Evolutionary conservation across 331 rosid genomes (phyloP).

Genomic region (Ulmus americana): DNA sequence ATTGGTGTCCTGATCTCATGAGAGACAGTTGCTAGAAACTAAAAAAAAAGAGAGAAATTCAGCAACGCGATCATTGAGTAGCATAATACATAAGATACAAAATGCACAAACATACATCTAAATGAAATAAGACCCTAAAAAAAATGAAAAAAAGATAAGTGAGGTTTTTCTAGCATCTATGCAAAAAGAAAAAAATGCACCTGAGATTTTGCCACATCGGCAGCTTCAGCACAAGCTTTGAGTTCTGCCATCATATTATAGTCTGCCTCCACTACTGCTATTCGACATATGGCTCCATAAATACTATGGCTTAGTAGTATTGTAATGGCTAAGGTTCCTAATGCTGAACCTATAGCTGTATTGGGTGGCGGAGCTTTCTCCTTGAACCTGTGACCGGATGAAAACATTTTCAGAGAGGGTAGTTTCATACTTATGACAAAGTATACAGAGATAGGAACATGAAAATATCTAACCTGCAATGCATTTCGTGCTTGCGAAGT

Average conservation of each 20-base stretch:
- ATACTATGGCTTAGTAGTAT: constrained; percentile 75
- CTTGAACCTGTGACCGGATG: constrained; percentile 57
- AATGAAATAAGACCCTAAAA: constrained; percentile 5
- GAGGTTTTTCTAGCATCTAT: not conserved
- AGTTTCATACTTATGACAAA: constrained; percentile 12
- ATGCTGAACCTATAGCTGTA: constrained; percentile 61
- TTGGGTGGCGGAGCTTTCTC: constrained; percentile 67
- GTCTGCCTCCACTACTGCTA: constrained; percentile 81
- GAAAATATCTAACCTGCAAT: constrained; percentile 69
- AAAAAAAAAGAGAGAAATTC: constrained; percentile 31
- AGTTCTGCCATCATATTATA: constrained; percentile 55
- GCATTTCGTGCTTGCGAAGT: constrained; percentile 91
- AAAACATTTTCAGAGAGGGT: not conserved
- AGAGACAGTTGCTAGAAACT: constrained; percentile 97
- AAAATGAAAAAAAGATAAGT: constrained; percentile 3
- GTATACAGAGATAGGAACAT: not conserved
- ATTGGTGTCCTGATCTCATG: constrained; percentile 99
- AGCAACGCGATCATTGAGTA: constrained; percentile 11
- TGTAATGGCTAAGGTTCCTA: constrained; percentile 63
- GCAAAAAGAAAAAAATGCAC: constrained; percentile 31
- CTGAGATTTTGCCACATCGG: constrained; percentile 97
- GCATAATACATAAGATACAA: constrained; percentile 5
- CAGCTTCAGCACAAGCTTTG: constrained; percentile 84
- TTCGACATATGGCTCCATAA: constrained; percentile 68
- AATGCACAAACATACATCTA: not conserved